A percentile compares a stretch with the other conserved stretches of the same genome.
Evolutionary conservation across 2,329 filamentous ascomycete genomes (phyloP).

Genomic region (Domatiomyces globalis): DNA sequence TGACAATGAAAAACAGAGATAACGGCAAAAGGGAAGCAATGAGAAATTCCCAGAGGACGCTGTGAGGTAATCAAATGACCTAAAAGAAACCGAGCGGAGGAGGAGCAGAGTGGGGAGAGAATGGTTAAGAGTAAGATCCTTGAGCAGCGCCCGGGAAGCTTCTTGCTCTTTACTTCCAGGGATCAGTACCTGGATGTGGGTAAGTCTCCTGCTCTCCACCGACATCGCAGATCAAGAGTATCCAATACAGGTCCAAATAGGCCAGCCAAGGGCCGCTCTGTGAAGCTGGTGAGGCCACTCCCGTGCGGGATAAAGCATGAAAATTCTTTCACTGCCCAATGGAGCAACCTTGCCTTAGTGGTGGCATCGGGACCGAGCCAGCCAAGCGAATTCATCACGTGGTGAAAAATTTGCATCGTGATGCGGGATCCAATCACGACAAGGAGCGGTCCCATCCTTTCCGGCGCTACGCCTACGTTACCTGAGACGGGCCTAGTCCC

Average conservation of each 20-base stretch:
- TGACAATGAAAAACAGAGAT: slow-evolving; percentile 20
- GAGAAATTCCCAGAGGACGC: slow-evolving; percentile 6
- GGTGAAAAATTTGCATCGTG: neutral
- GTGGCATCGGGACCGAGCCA: neutral
- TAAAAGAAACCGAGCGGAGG: slow-evolving; percentile 11
- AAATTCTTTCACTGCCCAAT: neutral
- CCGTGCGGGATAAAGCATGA: neutral
- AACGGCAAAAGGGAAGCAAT: slow-evolving; percentile 18
- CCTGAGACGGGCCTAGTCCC: neutral
- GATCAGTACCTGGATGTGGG: neutral
- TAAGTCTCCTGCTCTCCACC: neutral
- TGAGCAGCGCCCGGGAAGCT: neutral
- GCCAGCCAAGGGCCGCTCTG: neutral
- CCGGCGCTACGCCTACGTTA: neutral
- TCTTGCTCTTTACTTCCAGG: neutral
- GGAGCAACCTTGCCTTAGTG: neutral
- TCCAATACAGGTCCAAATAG: neutral
- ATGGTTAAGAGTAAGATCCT: slow-evolving; percentile 1
- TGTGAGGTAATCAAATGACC: slow-evolving; percentile 20
- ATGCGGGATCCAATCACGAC: neutral
- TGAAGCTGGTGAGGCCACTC: neutral
- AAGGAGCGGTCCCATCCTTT: neutral
- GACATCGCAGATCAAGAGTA: neutral
- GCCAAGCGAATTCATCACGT: neutral
- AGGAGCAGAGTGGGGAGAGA: neutral